Percentiles rank a stretch among this genome's conserved stretches.
Conservation (phyloP, 1,139 yeast genomes). For the Suhomyces guaymorum region DNA sequence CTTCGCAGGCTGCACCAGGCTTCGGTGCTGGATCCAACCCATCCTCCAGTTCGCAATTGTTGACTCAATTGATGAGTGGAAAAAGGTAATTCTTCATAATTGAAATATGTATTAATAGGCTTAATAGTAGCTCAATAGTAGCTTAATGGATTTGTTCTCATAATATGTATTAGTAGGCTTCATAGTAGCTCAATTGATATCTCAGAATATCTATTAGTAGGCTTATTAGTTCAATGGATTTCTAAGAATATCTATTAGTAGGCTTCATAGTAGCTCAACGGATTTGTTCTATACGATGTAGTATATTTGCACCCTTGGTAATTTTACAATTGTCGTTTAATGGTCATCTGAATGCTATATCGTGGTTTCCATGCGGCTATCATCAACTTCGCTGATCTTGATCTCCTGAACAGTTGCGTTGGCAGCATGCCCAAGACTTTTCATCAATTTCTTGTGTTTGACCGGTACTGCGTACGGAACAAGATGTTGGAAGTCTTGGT, state of each 20-base stretch:
- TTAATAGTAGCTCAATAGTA: constrained; percentile 4
- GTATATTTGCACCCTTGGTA: too few species aligned
- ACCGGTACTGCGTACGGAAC: constrained; percentile 6
- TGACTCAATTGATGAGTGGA: constrained; percentile 71
- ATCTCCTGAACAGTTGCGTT: constrained; percentile 5
- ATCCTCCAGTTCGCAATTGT: constrained; percentile 60
- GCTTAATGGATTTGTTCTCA: too few species aligned
- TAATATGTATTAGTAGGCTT: background rate
- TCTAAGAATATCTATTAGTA: too few species aligned
- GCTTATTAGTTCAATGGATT: too few species aligned
- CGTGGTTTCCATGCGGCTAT: constrained; percentile 3
- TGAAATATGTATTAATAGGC: constrained; percentile 4
- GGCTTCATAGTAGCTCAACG: too few species aligned
- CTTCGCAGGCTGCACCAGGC: constrained; percentile 16
- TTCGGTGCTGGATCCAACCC: constrained; percentile 23
- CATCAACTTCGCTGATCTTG: background rate
- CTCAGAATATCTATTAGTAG: too few species aligned
- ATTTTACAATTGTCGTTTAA: too few species aligned
- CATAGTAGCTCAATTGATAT: background rate
- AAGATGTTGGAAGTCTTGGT: constrained; percentile 12
- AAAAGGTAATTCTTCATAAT: constrained; percentile 38
- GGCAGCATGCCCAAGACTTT: constrained; percentile 1
- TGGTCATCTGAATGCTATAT: background rate
- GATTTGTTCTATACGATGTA: too few species aligned
- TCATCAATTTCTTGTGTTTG: background rate